phyloP scores from a whole-genome alignment of 192 early-diverging fungal genomes.

The Pilaira anomala region DNA sequence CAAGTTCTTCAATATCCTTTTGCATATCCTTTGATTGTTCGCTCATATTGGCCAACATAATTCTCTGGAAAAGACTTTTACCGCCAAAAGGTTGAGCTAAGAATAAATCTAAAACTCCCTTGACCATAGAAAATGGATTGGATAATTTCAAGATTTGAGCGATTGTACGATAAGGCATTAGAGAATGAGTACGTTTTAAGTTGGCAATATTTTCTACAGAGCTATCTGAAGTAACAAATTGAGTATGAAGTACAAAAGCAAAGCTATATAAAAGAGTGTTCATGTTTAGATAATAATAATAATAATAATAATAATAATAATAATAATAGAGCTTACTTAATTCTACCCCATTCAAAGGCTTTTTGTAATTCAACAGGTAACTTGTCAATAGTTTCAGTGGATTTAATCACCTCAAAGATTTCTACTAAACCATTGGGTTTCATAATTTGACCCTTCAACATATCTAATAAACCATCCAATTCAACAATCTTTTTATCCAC shows the following conservation, averaged over 20 bases:
- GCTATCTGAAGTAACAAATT: slow-evolving; percentile 51
- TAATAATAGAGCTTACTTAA: slow-evolving; percentile 36
- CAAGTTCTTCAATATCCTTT: slow-evolving; percentile 38
- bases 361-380: slow-evolving; percentile 42
- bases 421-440: slow-evolving; percentile 38
- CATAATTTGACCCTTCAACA: slow-evolving; percentile 45
- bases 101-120: slow-evolving; percentile 54
- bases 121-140: slow-evolving; percentile 56
- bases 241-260: slow-evolving; percentile 52
- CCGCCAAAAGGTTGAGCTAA: slow-evolving; percentile 58
- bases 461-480: slow-evolving; percentile 44
- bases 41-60: slow-evolving; percentile 50
- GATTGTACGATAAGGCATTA: slow-evolving; percentile 54
- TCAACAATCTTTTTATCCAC: slow-evolving; percentile 45
- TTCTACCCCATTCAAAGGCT: slow-evolving; percentile 54
- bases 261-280: slow-evolving; percentile 31
- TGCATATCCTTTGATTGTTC: slow-evolving; percentile 49
- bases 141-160: slow-evolving; percentile 49
- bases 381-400: slow-evolving; percentile 32
- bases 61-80: slow-evolving; percentile 52
- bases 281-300: background rate
- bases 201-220: slow-evolving; percentile 45
- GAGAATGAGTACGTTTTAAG: slow-evolving; percentile 49
- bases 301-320: slow-evolving; percentile 1
- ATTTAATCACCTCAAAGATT: slow-evolving; percentile 32